Evolutionary conservation across 1,139 yeast genomes (phyloP), one percentile per base, ranked within the genome.

Genomic region (Eremothecium sinecaudum): DNA sequence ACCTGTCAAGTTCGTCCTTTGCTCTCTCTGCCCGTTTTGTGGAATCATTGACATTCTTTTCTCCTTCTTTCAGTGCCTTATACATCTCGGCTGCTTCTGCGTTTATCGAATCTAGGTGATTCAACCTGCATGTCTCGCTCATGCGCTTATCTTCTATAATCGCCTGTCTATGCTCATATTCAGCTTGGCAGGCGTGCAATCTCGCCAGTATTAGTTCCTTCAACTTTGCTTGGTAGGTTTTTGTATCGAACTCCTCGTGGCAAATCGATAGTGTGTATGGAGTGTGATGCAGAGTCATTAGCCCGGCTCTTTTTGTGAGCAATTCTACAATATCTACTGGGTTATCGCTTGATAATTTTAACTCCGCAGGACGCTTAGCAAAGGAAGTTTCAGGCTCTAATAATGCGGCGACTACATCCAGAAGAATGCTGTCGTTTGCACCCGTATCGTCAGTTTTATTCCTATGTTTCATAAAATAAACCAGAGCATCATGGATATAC

Each of bases 61-160:
- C 73, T 14, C 67, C 47, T 18, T 63, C 64, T 36, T 73, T 66
- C 9, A 69, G 55, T 31, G 63, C 61, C 34, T 64, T 64, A 50
- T 72, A 78, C 15, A 58, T 50, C 3, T 51, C 58, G 0, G 77
- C 79, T 13, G 75, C 69, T 13, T 56, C 50, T 2, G 58, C 64
- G 46, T 75, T 71, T 25, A 54, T 41, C 1, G 50, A 53, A 50
- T 79, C 90, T 25, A 70, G 58, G 10, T 56, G 48, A 4, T 59
- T 45, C 44, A 78, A 83, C 32, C 75, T 58, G 18, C 58, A 48
- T 1, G 79, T 68, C 41, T 76, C 79, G 18, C 54, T 51, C 3
- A 50, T 34, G 40, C 74, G 62, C 5, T 63, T 51, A 1, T 48
- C 45, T 1, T 58, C 53, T 2, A 75, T 39, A 3, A 50, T 40